These are phyloP conservation scores for Rhizoclosmatium globosum DNA, from an alignment of 192 early-diverging fungal genomes.

Conservation along the genomic window DNA sequence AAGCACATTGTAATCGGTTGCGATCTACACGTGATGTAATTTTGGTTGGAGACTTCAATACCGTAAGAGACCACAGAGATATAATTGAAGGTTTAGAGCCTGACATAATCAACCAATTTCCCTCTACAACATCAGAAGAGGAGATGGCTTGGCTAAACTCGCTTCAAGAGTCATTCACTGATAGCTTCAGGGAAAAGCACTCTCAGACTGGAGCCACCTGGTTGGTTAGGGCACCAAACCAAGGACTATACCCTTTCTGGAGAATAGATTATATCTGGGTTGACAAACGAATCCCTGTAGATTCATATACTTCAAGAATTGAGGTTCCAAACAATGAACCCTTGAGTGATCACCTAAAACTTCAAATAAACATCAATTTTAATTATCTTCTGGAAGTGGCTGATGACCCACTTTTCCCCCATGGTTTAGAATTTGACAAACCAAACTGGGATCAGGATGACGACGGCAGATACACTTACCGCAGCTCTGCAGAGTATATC, in stretches of 20 bases:
- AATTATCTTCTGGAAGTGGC: not conserved
- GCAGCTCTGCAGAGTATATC: not conserved
- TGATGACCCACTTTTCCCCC: not conserved
- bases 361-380: not conserved
- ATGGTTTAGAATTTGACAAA: not conserved
- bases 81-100: not conserved
- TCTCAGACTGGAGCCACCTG: constrained; percentile 3
- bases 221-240: not conserved
- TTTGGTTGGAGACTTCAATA: constrained; percentile 7
- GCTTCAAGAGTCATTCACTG: not conserved
- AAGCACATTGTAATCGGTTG: not conserved
- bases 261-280: constrained; percentile 3
- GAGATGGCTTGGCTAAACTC: not conserved
- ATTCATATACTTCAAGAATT: not conserved
- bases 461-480: not conserved
- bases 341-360: not conserved
- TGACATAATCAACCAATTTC: not conserved
- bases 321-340: not conserved
- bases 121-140: not conserved
- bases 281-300: not conserved
- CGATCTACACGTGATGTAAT: not conserved
- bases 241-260: not conserved
- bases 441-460: too few species aligned
- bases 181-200: not conserved
- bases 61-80: not conserved